Base-by-base conservation (phyloP, 2,329 filamentous ascomycete species). In the Colletotrichum tropicale region DNA sequence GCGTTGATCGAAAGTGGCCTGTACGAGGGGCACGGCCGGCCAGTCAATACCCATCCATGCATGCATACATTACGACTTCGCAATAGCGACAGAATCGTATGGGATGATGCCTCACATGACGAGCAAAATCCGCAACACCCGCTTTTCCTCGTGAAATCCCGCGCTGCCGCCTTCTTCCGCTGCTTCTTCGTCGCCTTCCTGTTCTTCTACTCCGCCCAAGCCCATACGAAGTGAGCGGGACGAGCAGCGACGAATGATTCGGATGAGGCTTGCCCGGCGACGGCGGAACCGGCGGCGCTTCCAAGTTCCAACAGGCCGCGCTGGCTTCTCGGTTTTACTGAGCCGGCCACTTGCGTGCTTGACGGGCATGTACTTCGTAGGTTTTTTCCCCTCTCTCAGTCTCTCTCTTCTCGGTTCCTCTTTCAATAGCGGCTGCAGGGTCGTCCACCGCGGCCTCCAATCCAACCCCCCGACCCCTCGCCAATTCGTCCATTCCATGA, bases 351-450 rank as follows among this genome's bases (percentile, higher is more conserved):
- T 65, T 68, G 64, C 62, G 38, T 73, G 56, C 70, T 75, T 13
- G 36, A 52, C 36, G 60, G 32, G 21, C 15, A 24, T 58, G 66
- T 43, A 36, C 36, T 8, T 26, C 1, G n/a, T 52, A 48, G n/a
- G 3, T 32, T 15, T 66, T 28, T 43, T 30, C 2, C 28, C 2
- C 24, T 52, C 48, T 55, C 36, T 30, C 21, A 18, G 1, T 16
- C 32, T n/a, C 56, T 24, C 36, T 61, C 60, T 70, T 61, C 74
- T 56, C n/a, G 55, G 55, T 32, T 67, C 62, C 43, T 64, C 70
- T 70, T 75, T 72, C 74, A 76, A 76, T 75, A 70, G 71, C 66
- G 71, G 65, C 71, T 76, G 71, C 71, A 75, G 60, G 74, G 74
- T 69, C 74, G 34, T 75, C 48, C 66, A 36, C 28, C 38, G 60